Base-by-base conservation (phyloP, 345 rosid genomes). In the Aegle marmelos region DNA sequence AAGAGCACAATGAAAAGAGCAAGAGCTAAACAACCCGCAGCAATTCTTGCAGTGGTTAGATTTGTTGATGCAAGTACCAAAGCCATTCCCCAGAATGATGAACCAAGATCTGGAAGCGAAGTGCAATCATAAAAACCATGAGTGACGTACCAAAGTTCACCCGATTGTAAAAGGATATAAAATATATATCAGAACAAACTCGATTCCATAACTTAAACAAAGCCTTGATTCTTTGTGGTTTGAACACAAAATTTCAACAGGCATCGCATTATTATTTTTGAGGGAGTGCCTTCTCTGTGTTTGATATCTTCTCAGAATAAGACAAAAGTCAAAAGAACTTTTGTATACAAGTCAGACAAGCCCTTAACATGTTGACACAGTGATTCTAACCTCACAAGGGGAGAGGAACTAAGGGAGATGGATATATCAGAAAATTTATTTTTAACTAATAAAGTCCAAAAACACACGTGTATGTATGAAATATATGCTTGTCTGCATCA, bases 31-130 rank as follows among this genome's bases (percentile, higher is more conserved):
- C 98, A 89, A 86, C 86, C 99, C 21, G 97, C 98, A 71, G 98
- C 99, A 79, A 93, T 92, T 85, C 98, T 91, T 71, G 99, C 97
- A 34, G 97, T 86, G 22, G 86, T 39, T 36, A 92, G 90, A 87
- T 94, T 91, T 72, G 99, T 92, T 5, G 99, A 94, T 77, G 98
- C 97, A 84, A 96, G 97, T 74, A 96, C 89, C 87, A 96, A 88
- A 79, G 86, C 88, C 99, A 96, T 96, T 81, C 99, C 99, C 99
- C 99, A 96, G 86, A 96, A 96, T 61, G 99, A 96, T 36, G 99
- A 96, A 37, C 99, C 99, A 76, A 96, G 93, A 88, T 96, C 99
- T 95, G 88, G 72, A 83, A 34, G 62, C 30, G 67, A 36, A 70
- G 36, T 75, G 76, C 56, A 78, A 72, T 33, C 24, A 14, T 19